These are phyloP conservation scores for Saccharum spontaneum DNA, from an alignment of 176 grass and related monocot species.

Conservation along the genomic window DNA sequence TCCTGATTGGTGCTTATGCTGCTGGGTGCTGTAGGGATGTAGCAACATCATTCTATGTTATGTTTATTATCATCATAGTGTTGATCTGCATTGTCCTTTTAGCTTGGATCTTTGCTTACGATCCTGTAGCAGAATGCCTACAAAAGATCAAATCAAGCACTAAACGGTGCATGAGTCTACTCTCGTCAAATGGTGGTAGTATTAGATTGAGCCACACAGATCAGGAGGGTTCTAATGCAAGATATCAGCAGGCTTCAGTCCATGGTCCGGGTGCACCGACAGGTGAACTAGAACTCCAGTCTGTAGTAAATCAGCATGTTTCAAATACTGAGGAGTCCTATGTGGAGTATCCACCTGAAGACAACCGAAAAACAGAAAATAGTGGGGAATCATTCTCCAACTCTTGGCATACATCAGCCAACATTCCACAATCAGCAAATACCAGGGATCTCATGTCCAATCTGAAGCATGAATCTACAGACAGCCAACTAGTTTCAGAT, in stretches of 20 bases:
- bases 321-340: not conserved
- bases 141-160: not conserved
- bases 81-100: conserved; percentile 18
- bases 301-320: not conserved
- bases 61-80: conserved; percentile 30
- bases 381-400: not conserved
- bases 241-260: not conserved
- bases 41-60: conserved; percentile 30
- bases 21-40: conserved; percentile 37
- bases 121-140: conserved; percentile 19
- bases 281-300: not conserved
- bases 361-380: not conserved
- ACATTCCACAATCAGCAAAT: not conserved
- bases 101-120: not conserved
- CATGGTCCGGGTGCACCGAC: not conserved
- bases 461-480: not conserved
- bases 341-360: not conserved
- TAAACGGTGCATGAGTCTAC: not conserved
- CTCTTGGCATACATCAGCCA: not conserved
- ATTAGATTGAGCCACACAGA: not conserved
- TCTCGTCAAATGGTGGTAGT: not conserved
- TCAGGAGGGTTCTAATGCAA: not conserved
- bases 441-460: not conserved
- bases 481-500: not conserved
- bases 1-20: conserved; percentile 41